Base-by-base conservation (phyloP, 768 basidiomycete species). In the Termitomyces sp. region DNA sequence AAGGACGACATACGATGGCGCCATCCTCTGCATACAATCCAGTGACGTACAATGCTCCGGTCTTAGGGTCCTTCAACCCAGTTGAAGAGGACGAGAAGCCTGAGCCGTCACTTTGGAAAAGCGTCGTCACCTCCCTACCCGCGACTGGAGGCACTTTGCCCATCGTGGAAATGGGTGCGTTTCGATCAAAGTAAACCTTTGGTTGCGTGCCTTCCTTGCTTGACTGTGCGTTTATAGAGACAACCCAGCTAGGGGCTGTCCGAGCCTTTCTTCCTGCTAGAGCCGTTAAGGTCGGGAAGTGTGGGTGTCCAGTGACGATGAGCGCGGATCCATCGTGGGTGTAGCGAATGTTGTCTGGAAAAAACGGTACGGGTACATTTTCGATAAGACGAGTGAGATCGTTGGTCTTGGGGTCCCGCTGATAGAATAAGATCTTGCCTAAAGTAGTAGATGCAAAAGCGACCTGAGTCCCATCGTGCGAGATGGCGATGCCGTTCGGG, bases 81-180 rank as follows among this genome's bases (percentile, higher is more conserved):
- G 84, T 85, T 8, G 77, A 71, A 16, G 84, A 82, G 2, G 78
- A 71, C 14, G 78, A 75, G 63, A 87, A 86, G 5, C 78, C 77
- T 4, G 76, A 73, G n/a, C 89, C 88, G 59, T 84, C 75, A 62
- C 89, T 90, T 71, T 87, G 88, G 71, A 87, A 90, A n/a, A 90
- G 60, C 0, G 89, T 88, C 63, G 78, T 74, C 31, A 89, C 54
- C 34, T 76, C 74, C 62, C 79, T 73, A 2, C 71, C 71, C 10
- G 59, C 60, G 27, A 72, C 65, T 16, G 66, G 62, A 0, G 75
- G 65, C 0, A 79, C 75, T 45, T 79, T 76, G 44, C 65, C 66
- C 54, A 67, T 74, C 35, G 75, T 77, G 0, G 86, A 76, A 38
- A 81, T 65, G 0, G 84, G 83, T 4, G 82, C 82, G 8, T 71